Base-by-base conservation (phyloP, 2,329 filamentous ascomycete genomes). In the Talaromyces islandicus region DNA sequence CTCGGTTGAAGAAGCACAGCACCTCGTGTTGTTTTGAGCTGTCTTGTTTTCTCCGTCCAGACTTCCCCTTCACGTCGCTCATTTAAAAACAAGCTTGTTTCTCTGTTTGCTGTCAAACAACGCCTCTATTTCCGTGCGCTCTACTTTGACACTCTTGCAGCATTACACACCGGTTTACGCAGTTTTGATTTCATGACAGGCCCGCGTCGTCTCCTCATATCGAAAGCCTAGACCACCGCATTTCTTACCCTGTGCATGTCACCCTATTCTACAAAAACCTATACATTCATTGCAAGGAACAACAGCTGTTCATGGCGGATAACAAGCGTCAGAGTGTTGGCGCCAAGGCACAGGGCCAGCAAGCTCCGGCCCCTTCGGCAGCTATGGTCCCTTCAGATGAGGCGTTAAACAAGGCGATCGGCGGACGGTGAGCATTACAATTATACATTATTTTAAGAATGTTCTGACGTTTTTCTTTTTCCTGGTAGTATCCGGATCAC, bases 401-500 rank as follows among this genome's bases (percentile, higher is more conserved):
- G 60, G 79, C 79, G 56, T 73, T 88, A 68, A 82, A 79, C 71
- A 84, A 82, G 72, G 82, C 82, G 55, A 81, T 88, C 70, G 85
- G 85, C 64, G 82, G 83, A 64, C 81, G 83, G 85, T 87, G 78
- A 72, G 82, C 72, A 25, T 46, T 53, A n/a, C 43, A 53, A 43
- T n/a, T 38, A 48, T 41, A n/a, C 25, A 17, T 24, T 46, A 24
- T 46, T 9, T 24, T 29, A 11, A 10, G 1, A 5, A 54, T 3
- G 6, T 11, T 54, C 51, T 54, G n/a, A 25, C 19, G 12, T 24
- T 29, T n/a, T 9, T 3, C 46, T 29, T 50, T 56, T 50, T 56
- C 30, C 7, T 52, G n/a, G 59, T 70, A 87, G 85, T 61, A 77
- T 87, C 68, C 84, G 82, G 65, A 72, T 88, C 64, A 85, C 79